Conservation (phyloP, 805 yeast species). For the Torulaspora franciscae region DNA sequence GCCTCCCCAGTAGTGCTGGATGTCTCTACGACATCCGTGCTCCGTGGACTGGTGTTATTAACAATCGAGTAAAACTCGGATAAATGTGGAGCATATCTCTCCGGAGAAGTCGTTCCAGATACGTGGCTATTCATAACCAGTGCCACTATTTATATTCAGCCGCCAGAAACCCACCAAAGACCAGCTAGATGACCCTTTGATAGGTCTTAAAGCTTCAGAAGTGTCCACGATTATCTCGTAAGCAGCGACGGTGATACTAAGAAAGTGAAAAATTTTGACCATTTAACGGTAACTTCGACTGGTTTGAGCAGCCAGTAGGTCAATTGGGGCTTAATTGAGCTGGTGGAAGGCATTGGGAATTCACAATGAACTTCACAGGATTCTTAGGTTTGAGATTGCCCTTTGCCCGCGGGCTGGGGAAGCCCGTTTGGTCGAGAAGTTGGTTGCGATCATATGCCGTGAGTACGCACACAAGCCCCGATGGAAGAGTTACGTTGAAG, state of each 20-base stretch:
- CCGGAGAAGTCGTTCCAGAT: constrained; percentile 19
- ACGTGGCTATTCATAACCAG: constrained; percentile 7
- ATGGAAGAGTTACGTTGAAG: constrained; percentile 49
- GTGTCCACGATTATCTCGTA: not conserved
- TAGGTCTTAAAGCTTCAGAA: not conserved
- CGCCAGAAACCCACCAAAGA: not conserved
- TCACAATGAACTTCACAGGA: not conserved
- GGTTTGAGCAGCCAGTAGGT: not conserved
- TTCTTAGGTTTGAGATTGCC: constrained; percentile 1
- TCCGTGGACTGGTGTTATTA: constrained; percentile 29
- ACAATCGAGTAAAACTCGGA: constrained; percentile 57
- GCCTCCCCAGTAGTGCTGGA: constrained; percentile 1
- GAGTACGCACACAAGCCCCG: not conserved
- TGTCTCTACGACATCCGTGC: not conserved
- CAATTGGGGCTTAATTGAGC: not conserved
- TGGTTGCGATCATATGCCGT: constrained; percentile 7
- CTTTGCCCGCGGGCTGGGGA: not conserved
- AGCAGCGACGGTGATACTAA: constrained; percentile 1
- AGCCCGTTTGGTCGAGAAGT: not conserved
- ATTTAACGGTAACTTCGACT: not conserved
- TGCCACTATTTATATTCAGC: not conserved
- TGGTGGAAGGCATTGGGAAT: not conserved
- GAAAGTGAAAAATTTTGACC: constrained; percentile 5
- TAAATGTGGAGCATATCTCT: constrained; percentile 44
- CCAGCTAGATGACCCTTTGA: not conserved